A percentile compares a stretch with the other conserved stretches of the same genome.
Evolutionary conservation across 2,329 filamentous ascomycete genomes (phyloP).

Genomic region (Exophiala viscosa): DNA sequence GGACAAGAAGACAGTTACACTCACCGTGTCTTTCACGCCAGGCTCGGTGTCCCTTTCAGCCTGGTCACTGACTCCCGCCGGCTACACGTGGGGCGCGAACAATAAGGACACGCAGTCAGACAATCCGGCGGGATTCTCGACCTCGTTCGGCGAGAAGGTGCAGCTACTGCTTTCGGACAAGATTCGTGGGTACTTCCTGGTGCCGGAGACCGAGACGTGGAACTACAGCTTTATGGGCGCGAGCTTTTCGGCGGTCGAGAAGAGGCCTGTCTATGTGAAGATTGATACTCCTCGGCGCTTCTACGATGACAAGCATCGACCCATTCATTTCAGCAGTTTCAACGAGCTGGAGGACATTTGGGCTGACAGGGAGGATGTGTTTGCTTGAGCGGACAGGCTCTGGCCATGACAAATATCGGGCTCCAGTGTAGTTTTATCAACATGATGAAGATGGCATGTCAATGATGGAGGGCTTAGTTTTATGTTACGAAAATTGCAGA

Average conservation of each 20-base stretch:
- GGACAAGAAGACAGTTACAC: conserved; percentile 89
- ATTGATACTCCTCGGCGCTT: conserved; percentile 84
- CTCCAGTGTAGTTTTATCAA: too few relatives aligned
- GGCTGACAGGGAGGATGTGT: conserved; percentile 89
- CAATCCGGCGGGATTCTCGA: conserved; percentile 89
- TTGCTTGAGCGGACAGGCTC: conserved; percentile 59
- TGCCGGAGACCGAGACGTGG: conserved; percentile 85
- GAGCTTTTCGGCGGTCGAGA: conserved; percentile 80
- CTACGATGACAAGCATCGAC: conserved; percentile 88
- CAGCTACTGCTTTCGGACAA: conserved; percentile 90
- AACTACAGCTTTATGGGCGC: conserved; percentile 99
- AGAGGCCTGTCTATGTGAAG: conserved; percentile 86
- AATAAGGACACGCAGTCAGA: conserved; percentile 92
- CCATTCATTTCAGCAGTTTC: conserved; percentile 95
- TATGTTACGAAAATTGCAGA: too few relatives aligned
- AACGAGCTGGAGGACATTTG: conserved; percentile 95
- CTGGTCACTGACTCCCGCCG: conserved; percentile 85
- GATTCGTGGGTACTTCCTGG: conserved; percentile 92
- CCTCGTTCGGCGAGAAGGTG: conserved; percentile 89
- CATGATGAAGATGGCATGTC: too few relatives aligned
- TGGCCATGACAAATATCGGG: too few relatives aligned
- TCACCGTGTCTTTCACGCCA: conserved; percentile 94
- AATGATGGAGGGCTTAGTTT: too few relatives aligned
- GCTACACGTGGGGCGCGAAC: conserved; percentile 95
- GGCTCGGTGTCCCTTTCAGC: conserved; percentile 92